These are phyloP conservation scores for Spiromastix sp. DNA, from an alignment of 2,329 filamentous ascomycete genomes.

Conservation along the genomic window DNA sequence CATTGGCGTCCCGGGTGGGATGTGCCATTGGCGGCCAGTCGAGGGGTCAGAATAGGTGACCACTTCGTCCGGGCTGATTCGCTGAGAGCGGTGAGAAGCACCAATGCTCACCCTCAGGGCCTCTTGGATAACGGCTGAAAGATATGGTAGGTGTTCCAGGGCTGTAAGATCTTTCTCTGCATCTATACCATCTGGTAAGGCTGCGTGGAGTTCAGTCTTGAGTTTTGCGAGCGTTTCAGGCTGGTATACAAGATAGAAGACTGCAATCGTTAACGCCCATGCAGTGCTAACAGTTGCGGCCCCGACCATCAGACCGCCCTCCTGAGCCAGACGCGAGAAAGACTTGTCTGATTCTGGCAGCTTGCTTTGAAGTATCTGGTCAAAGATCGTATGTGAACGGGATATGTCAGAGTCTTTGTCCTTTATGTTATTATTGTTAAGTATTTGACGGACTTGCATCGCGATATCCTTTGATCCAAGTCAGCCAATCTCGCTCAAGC, in stretches of 20 bases:
- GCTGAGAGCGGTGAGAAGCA: conserved; percentile 41
- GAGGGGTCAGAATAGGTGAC: conserved; percentile 19
- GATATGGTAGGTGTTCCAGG: conserved; percentile 30
- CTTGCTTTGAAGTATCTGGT: conserved; percentile 8
- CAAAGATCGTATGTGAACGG: conserved; percentile 11
- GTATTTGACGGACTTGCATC: background rate
- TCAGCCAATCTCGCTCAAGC: too few species aligned
- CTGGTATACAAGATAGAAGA: conserved; percentile 6
- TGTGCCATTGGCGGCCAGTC: conserved; percentile 18
- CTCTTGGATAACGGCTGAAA: conserved; percentile 41
- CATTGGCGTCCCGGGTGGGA: conserved; percentile 37
- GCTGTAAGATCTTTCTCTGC: background rate
- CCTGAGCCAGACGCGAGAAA: conserved; percentile 8
- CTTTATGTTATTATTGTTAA: background rate
- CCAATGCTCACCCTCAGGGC: conserved; percentile 41
- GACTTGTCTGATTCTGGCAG: conserved; percentile 10
- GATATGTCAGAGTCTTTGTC: conserved; percentile 1
- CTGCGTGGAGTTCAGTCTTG: background rate
- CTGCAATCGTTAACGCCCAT: conserved; percentile 6
- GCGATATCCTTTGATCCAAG: background rate
- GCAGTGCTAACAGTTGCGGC: conserved; percentile 10
- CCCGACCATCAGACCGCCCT: conserved; percentile 8
- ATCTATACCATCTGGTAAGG: background rate
- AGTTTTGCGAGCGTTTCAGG: background rate
- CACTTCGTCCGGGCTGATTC: conserved; percentile 34